Evolutionary conservation across 108 stramenopile genomes (phyloP), one percentile per base, ranked within the genome.

Genomic region (Fragilariopsis cylindrus): DNA sequence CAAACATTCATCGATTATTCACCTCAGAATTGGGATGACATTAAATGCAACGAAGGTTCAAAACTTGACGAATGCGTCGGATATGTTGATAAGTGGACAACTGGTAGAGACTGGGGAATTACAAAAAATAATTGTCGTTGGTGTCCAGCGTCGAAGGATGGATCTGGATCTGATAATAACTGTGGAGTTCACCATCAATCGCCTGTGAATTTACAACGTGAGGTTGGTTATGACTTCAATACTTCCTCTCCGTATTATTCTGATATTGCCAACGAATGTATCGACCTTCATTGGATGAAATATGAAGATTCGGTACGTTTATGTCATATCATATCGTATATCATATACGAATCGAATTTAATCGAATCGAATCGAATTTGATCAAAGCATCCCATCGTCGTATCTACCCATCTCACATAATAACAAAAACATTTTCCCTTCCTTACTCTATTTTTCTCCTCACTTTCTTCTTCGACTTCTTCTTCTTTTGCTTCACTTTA

Each of bases 231-330:
- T 19, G 63, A 44, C 48, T 46, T 2, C 18, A 48, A 53, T 60
- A 30, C 58, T 13, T n/a, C 65, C 48, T 63, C 62, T 21, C 42
- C 6, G 43, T 63, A 9, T 12, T 63, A 63, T 44, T 63, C 62
- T 5, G 65, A 65, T 39, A 57, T 56, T 13, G 75, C 75, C 5
- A 76, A 60, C 43, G 75, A 76, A 41, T 76, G 75, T 45, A 76
- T 76, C n/a, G 82, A 82, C 63, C 56, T 72, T 43, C 85, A 85
- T 48, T 85, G 81, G 81, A 85, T 85, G 85, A 75, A 82, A 69
- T 82, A 76, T 60, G 72, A 77, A 57, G 81, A 80, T 40, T 64
- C 66, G 18, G 30, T 30, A 48, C 60, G 46, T 4, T 4, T 11
- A 19, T 0, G 69, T 42, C 44, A 7, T 11, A 9, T 30, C 30